Evolutionary conservation across 148 eudicot genomes (phyloP), one percentile per base, ranked within the genome.

Genomic region (Fagopyrum tataricum): DNA sequence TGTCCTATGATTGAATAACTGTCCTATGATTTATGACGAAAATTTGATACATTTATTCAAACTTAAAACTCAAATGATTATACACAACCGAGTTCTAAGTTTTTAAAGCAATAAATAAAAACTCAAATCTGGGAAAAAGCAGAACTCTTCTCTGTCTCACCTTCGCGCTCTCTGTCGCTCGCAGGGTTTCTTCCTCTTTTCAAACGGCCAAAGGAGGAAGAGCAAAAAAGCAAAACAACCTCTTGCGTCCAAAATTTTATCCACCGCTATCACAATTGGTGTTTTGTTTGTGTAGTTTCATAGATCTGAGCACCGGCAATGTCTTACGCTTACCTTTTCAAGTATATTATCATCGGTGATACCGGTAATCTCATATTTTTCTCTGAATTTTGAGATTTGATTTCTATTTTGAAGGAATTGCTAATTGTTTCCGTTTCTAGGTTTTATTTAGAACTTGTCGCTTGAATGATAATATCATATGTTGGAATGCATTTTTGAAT

Each of bases 281-380:
- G 69, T 15, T 5, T 37, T 31, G n/a, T 15, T 14, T 11, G 20
- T 64, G 11, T 13, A 39, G 39, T 37, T 39, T 64, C 15, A 9
- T 43, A 71, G 52, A 42, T 71, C 59, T 52, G 64, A 72, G 61
- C 62, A 24, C 44, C 70, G 44, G 72, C 72, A 15, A 91, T 91
- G 97, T 91, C 97, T 9, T 91, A 89, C 82, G 94, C 91, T 39
- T 91, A 91, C 71, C 97, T 91, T 44, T 91, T 91, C 84, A 91
- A 91, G 82, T 91, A 89, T 84, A 91, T 91, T 79, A 83, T 91
- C 84, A 91, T 91, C 78, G 97, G 97, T 13, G 97, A 91, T 49
- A 89, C 94, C 23, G 97, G 96, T 90, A 80, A 73, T 48, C 67
- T 23, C 49, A 21, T 55, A 7, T 44, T 13, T 5, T 72, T 31